These are phyloP conservation scores for Paracorniculantispora psalliotae DNA, from an alignment of 2,329 filamentous ascomycete genomes.

Conservation along the genomic window DNA sequence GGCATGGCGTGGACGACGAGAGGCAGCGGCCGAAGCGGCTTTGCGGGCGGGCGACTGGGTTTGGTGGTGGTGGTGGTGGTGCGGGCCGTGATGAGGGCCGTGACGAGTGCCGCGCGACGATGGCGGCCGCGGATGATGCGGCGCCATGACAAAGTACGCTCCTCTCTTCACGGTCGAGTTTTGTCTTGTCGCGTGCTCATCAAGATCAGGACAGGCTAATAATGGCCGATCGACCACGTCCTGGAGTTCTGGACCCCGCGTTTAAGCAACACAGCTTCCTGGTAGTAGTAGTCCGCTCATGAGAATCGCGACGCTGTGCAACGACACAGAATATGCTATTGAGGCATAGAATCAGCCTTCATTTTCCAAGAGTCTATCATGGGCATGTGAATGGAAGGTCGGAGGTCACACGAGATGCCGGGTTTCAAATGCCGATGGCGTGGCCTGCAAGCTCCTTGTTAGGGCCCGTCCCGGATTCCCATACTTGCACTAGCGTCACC, in stretches of 20 bases:
- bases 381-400: no score
- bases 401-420: no score
- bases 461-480: not conserved
- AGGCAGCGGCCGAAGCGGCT: not conserved
- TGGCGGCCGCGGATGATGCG: not conserved
- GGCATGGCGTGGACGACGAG: not conserved
- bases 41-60: not conserved
- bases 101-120: not conserved
- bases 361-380: no score
- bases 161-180: not conserved
- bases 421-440: not conserved
- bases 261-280: no score
- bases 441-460: not conserved
- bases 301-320: no score
- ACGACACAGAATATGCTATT: no score
- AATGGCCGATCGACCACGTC: no score
- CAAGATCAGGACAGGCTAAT: no score
- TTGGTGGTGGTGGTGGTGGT: not conserved
- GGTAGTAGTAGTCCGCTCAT: no score
- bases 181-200: not conserved
- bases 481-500: not conserved
- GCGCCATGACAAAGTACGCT: not conserved
- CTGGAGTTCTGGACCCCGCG: no score
- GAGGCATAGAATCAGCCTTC: no score
- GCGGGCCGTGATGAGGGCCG: not conserved